Conservation (phyloP, 371 early-diverging fungal species). For the Sporodiniella umbellata region DNA sequence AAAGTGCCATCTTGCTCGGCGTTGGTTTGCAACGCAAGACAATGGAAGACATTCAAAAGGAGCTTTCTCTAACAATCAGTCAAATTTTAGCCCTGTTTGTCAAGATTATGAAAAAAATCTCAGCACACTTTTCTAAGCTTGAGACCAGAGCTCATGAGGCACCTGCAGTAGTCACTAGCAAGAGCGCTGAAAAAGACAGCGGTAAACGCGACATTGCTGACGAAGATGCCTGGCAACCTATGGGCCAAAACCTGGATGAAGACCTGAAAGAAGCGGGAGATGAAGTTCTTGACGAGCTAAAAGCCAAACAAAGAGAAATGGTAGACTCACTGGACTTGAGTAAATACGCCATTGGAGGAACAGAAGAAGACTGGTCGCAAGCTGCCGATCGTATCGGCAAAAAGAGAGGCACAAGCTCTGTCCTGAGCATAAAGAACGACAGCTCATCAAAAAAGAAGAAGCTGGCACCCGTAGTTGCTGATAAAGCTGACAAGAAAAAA, state of each 20-base stretch:
- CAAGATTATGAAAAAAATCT: conserved; percentile 82
- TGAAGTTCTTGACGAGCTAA: conserved; percentile 59
- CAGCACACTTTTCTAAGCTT: conserved; percentile 59
- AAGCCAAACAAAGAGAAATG: conserved; percentile 79
- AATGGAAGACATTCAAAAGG: conserved; percentile 81
- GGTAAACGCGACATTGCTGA: conserved; percentile 63
- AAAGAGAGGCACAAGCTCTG: conserved; percentile 50
- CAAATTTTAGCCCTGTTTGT: conserved; percentile 93
- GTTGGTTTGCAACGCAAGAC: conserved; percentile 91
- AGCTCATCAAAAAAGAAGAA: conserved; percentile 69
- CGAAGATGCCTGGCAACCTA: conserved; percentile 87
- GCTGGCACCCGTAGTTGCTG: conserved; percentile 47
- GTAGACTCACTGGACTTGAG: conserved; percentile 77
- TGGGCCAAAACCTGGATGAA: conserved; percentile 65
- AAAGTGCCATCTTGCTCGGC: conserved; percentile 82
- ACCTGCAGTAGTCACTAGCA: conserved; percentile 15
- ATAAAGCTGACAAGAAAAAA: conserved; percentile 51
- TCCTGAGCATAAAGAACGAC: conserved; percentile 75
- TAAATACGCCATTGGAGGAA: conserved; percentile 73
- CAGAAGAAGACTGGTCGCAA: conserved; percentile 66
- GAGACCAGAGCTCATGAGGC: conserved; percentile 46
- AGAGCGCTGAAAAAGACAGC: conserved; percentile 4
- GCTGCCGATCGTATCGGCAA: conserved; percentile 58
- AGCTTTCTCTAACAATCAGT: conserved; percentile 77
- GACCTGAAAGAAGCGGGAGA: conserved; percentile 83